Percentiles rank a stretch among this genome's conserved stretches.
These are phyloP conservation scores for Leptographium procerum DNA, from an alignment of 2,329 filamentous ascomycete species.

Conservation along the genomic window DNA sequence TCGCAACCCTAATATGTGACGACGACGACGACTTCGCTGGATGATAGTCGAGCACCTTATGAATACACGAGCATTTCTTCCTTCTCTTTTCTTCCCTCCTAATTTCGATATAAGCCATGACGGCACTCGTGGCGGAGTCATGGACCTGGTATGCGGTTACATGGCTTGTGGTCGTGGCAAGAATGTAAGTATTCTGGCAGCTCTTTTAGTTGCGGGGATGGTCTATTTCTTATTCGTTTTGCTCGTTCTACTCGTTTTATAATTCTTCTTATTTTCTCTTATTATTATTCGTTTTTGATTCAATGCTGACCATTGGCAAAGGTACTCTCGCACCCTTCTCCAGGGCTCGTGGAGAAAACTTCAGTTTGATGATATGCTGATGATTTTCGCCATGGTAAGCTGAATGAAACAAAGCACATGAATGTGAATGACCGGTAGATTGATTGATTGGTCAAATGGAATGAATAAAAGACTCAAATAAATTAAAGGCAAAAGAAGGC, in stretches of 20 bases:
- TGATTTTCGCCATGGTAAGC: conserved; percentile 4
- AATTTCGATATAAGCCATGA: background rate
- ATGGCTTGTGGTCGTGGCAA: background rate
- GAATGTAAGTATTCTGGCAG: background rate
- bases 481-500: too few species aligned
- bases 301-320: background rate
- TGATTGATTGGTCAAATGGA: too few species aligned
- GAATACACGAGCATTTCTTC: background rate
- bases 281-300: background rate
- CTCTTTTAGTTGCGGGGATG: too few species aligned
- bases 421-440: too few species aligned
- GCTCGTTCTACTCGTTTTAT: too few species aligned
- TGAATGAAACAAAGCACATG: background rate
- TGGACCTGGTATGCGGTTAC: conserved; percentile 5
- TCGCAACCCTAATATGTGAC: background rate
- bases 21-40: background rate
- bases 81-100: background rate
- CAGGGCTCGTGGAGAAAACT: conserved; percentile 1
- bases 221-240: background rate
- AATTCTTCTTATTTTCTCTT: background rate
- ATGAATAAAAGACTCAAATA: too few species aligned
- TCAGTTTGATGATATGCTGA: conserved; percentile 1
- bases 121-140: background rate
- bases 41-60: background rate
- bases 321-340: conserved; percentile 1